phyloP scores from a whole-genome alignment of 441 rosid species.

The Populus trichocarpa region DNA sequence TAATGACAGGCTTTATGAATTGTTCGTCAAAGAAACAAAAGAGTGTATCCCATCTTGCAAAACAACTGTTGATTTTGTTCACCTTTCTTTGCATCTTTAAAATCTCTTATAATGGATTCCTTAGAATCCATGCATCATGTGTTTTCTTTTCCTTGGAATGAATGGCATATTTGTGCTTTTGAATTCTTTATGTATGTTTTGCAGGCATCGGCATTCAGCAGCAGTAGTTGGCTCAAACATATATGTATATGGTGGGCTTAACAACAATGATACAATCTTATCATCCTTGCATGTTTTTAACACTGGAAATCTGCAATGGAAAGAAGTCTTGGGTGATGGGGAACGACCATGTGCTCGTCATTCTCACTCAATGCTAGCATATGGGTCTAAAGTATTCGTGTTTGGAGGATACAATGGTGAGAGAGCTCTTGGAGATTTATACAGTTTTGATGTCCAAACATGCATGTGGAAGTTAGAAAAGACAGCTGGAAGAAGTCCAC shows the following conservation, averaged over 20 bases:
- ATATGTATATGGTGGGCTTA: slow-evolving; percentile 82
- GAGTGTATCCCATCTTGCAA: not conserved
- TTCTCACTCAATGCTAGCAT: slow-evolving; percentile 85
- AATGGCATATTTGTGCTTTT: not conserved
- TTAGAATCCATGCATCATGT: not conserved
- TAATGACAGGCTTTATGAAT: not conserved
- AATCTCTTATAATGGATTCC: not conserved
- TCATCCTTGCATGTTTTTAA: slow-evolving; percentile 61
- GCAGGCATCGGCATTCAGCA: slow-evolving; percentile 93
- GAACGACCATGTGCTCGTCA: slow-evolving; percentile 81
- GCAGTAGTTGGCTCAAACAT: slow-evolving; percentile 64
- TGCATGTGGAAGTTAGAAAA: slow-evolving; percentile 67
- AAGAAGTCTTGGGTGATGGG: slow-evolving; percentile 50
- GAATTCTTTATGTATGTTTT: slow-evolving; percentile 8
- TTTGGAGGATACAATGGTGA: slow-evolving; percentile 87
- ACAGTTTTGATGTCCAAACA: slow-evolving; percentile 65
- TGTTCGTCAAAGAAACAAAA: not conserved
- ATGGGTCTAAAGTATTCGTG: slow-evolving; percentile 54
- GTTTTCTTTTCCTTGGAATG: not conserved
- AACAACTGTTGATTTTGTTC: not conserved
- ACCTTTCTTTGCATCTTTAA: slow-evolving; percentile 1
- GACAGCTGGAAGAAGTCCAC: slow-evolving; percentile 66
- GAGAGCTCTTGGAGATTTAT: slow-evolving; percentile 70
- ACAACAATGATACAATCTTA: slow-evolving; percentile 42
- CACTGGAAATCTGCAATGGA: slow-evolving; percentile 58